These are phyloP conservation scores for Luzula sylvatica DNA, from an alignment of 176 grass and related monocot genomes.

Conservation along the genomic window DNA sequence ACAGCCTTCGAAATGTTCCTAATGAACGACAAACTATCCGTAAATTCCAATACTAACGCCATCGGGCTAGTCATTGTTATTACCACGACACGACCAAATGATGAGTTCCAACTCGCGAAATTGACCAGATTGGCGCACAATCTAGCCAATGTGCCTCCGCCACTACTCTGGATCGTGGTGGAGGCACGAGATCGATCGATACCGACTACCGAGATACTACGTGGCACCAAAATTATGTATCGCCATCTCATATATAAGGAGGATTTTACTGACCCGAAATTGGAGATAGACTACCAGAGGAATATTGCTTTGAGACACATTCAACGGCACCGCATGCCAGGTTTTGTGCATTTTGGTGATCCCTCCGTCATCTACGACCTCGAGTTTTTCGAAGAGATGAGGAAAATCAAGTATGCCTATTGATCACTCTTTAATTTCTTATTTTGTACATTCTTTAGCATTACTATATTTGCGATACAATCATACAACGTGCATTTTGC, in stretches of 20 bases:
- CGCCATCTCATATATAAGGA: slow-evolving; percentile 37
- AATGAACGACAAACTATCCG: not conserved
- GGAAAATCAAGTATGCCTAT: slow-evolving; percentile 33
- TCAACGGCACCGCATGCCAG: slow-evolving; percentile 32
- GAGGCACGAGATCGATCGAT: slow-evolving; percentile 16
- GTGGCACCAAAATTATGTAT: slow-evolving; percentile 37
- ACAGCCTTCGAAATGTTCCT: not conserved
- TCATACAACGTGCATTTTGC: too few species aligned
- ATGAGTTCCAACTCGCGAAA: slow-evolving; percentile 25
- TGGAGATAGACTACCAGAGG: slow-evolving; percentile 24
- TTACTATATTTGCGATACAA: not conserved
- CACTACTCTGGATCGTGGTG: slow-evolving; percentile 52
- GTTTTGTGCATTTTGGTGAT: slow-evolving; percentile 38
- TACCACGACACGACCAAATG: slow-evolving; percentile 28
- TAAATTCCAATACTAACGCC: too few species aligned
- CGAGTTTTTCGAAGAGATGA: slow-evolving; percentile 40
- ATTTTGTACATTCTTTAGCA: not conserved
- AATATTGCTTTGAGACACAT: slow-evolving; percentile 46
- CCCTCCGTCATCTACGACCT: slow-evolving; percentile 36
- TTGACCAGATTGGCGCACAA: slow-evolving; percentile 37
- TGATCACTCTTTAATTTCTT: not conserved
- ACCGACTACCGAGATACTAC: slow-evolving; percentile 23
- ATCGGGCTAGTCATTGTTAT: slow-evolving; percentile 39
- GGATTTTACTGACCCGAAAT: slow-evolving; percentile 14
- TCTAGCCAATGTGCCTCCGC: slow-evolving; percentile 34